These are phyloP conservation scores for Cladosporium velox DNA, from an alignment of 2,329 filamentous ascomycete species.

Conservation along the genomic window DNA sequence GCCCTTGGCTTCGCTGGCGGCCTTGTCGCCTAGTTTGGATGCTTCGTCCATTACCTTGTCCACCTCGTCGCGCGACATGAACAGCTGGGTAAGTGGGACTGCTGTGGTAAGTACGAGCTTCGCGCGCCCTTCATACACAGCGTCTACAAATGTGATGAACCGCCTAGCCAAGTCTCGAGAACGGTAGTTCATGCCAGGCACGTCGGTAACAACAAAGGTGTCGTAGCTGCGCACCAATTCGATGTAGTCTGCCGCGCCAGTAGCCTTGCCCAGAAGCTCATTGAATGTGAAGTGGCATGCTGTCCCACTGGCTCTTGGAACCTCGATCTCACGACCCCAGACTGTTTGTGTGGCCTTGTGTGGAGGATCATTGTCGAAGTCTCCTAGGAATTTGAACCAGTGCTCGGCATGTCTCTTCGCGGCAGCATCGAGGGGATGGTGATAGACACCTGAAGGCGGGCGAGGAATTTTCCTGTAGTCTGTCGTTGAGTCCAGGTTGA, in stretches of 20 bases:
- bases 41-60: conserved; percentile 47
- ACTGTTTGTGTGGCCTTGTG: conserved; percentile 79
- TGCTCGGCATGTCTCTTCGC: conserved; percentile 82
- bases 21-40: conserved; percentile 30
- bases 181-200: conserved; percentile 86
- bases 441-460: conserved; percentile 90
- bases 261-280: conserved; percentile 84
- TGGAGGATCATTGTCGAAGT: conserved; percentile 72
- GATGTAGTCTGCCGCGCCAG: conserved; percentile 91
- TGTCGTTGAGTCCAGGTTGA: conserved; percentile 92
- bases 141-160: conserved; percentile 98
- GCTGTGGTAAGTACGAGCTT: conserved; percentile 92
- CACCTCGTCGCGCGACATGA: conserved; percentile 52
- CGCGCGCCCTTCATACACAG: conserved; percentile 88
- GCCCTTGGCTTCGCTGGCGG: conserved; percentile 30
- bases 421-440: conserved; percentile 78
- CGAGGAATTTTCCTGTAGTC: conserved; percentile 97
- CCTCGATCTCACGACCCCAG: conserved; percentile 87
- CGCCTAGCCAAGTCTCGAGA: conserved; percentile 84
- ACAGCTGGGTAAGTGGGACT: conserved; percentile 81
- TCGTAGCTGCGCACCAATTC: conserved; percentile 89
- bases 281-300: conserved; percentile 91
- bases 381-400: conserved; percentile 94
- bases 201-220: conserved; percentile 85
- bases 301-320: conserved; percentile 83